Base-by-base conservation (phyloP, 2,329 filamentous ascomycete genomes). In the Fusarium concolor region DNA sequence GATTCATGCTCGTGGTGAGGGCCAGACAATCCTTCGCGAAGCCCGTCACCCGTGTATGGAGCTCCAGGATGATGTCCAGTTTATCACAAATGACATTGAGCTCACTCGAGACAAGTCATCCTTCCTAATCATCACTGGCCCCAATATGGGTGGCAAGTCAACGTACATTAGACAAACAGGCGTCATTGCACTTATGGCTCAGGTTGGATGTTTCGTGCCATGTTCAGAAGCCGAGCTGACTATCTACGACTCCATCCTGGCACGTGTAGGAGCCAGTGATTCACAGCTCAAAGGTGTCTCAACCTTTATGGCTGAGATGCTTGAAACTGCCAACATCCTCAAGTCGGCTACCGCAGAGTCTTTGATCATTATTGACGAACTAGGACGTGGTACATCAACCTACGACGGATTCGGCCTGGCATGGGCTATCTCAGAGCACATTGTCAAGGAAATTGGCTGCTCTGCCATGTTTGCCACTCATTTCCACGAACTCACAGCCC, bases 221-320 rank as follows among this genome's bases (percentile, higher is more conserved):
- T 97, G 94, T 74, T 84, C 90, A 5, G 90, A 93, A 76, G 96
- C 96, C 15, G 94, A 98, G 79, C 82, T 99, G 43, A 97, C 93
- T 17, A 94, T 99, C 60, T 99, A 97, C 77, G 96, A 99, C 81
- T 96, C 93, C 66, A 97, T 99, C 65, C 90, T 99, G 38, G 96
- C 96, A 0, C 92, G 96, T 72, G 96, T 99, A 0, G 96, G 96
- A 41, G 96, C 96, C 9, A 96, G 92, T 72, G 96, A 99, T 80
- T 97, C 93, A 9, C 96, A 98, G 79, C 90, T 99, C 67, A 98
- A 98, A 81, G 96, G 96, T 35, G 96, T 99, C 3, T 97, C 93
- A 5, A 99, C 96, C 0, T 99, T 99, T 79, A 99, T 99, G 96
- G 96, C 96, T 3, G 96, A 99, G 82, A 99, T 99, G 96, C 87